Conservation (phyloP, 352 stramenopile genomes). For the Thraustotheca clavata region DNA sequence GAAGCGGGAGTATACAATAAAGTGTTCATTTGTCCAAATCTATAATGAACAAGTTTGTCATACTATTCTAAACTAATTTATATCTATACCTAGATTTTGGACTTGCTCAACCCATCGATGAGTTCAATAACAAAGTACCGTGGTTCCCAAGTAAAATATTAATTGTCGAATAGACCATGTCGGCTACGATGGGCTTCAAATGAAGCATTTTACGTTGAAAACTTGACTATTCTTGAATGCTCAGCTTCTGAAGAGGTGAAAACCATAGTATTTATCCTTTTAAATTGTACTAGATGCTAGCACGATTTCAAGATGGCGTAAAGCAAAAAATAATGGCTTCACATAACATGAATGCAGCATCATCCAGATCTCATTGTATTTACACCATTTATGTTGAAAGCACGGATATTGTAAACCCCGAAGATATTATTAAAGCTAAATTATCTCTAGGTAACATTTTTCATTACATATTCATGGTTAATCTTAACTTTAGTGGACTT, state of each 20-base stretch:
- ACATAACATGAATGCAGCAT: constrained; percentile 43
- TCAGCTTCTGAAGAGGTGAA: constrained; percentile 29
- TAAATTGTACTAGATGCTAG: constrained; percentile 24
- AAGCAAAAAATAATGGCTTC: constrained; percentile 57
- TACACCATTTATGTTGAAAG: constrained; percentile 53
- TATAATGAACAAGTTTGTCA: constrained; percentile 30
- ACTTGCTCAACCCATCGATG: constrained; percentile 35
- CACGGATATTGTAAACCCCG: constrained; percentile 28
- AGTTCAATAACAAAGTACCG: neutral
- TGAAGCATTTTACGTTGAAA: constrained; percentile 57
- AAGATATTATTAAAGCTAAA: constrained; percentile 38
- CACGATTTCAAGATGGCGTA: constrained; percentile 44
- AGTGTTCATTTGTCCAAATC: constrained; percentile 39
- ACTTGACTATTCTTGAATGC: constrained; percentile 37
- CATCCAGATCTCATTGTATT: constrained; percentile 44
- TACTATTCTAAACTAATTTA: neutral
- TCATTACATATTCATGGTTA: neutral
- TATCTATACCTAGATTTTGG: constrained; percentile 27
- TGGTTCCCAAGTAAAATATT: no score
- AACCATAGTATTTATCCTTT: neutral
- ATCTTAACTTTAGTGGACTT: constrained; percentile 34
- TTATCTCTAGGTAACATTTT: constrained; percentile 23
- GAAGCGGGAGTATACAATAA: constrained; percentile 33
- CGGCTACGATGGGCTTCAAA: constrained; percentile 39
- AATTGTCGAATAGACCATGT: no score